Conservation (phyloP, 306 rosid species). For the Cyamopsis tetragonoloba region DNA sequence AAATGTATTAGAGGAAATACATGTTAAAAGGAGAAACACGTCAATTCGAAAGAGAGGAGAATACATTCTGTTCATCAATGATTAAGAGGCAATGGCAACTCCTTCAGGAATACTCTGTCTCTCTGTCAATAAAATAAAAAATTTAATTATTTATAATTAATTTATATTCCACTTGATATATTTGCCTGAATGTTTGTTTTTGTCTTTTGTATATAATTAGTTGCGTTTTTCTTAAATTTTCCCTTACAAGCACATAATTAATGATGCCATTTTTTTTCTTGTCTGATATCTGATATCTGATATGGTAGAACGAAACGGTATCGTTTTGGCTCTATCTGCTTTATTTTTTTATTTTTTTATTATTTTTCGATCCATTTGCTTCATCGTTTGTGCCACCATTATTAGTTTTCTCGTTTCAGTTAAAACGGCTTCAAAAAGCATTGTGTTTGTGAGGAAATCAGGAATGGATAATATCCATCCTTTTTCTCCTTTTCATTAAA, state of each 20-base stretch:
- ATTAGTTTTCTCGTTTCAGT: conserved; percentile 11
- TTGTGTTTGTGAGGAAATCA: background rate
- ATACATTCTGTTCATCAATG: conserved; percentile 20
- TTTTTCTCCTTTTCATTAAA: background rate
- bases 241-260: background rate
- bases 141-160: background rate
- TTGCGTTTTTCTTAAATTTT: background rate
- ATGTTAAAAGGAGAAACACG: too few relatives aligned
- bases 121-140: background rate
- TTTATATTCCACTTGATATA: background rate
- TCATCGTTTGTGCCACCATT: background rate
- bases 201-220: conserved; percentile 12
- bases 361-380: background rate
- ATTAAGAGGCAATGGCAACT: conserved; percentile 22
- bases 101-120: conserved; percentile 8
- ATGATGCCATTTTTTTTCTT: background rate
- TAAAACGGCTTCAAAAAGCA: conserved; percentile 1
- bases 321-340: background rate
- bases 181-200: background rate
- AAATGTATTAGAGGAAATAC: too few relatives aligned
- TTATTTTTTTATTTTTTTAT: too few relatives aligned
- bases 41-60: too few relatives aligned
- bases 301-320: background rate
- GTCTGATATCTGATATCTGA: background rate
- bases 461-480: background rate